Evolutionary conservation across 2,329 filamentous ascomycete genomes (phyloP).

Genomic region (Teratosphaeria nubilosa): DNA sequence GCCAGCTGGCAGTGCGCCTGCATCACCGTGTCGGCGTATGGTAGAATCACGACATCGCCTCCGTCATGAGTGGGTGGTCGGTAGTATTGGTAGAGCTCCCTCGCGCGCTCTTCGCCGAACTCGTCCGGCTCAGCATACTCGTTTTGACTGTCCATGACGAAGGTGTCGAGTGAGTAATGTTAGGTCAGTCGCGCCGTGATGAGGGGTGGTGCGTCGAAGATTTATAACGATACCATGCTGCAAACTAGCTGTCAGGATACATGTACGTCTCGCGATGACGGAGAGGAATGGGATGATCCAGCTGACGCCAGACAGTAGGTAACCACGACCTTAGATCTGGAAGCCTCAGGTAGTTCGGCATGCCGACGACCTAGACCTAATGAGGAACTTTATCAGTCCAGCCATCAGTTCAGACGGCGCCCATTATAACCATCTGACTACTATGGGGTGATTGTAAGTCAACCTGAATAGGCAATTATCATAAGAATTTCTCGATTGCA

Average conservation of each 20-base stretch:
- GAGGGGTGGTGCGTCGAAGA: not conserved
- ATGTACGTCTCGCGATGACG: not conserved
- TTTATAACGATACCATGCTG: not conserved
- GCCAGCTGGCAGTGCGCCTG: slow-evolving; percentile 41
- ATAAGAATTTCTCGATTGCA: too few relatives aligned
- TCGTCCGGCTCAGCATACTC: slow-evolving; percentile 11
- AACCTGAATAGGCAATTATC: too few relatives aligned
- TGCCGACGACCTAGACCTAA: not conserved
- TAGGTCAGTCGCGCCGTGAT: not conserved
- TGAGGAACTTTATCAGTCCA: not conserved
- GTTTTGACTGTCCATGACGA: not conserved
- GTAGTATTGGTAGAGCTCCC: slow-evolving; percentile 18
- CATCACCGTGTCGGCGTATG: slow-evolving; percentile 29
- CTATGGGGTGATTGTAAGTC: too few relatives aligned
- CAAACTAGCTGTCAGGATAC: not conserved
- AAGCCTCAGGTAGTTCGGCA: not conserved
- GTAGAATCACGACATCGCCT: slow-evolving; percentile 8
- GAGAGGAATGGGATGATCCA: not conserved
- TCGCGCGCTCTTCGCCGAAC: slow-evolving; percentile 15
- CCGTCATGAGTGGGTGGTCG: slow-evolving; percentile 11
- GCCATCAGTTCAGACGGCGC: not conserved
- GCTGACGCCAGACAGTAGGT: not conserved
- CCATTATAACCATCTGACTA: too few relatives aligned
- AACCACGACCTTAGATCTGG: not conserved
- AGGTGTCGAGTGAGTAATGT: not conserved